phyloP scores from a whole-genome alignment of 345 rosid species.

The Melaleuca alternifolia region DNA sequence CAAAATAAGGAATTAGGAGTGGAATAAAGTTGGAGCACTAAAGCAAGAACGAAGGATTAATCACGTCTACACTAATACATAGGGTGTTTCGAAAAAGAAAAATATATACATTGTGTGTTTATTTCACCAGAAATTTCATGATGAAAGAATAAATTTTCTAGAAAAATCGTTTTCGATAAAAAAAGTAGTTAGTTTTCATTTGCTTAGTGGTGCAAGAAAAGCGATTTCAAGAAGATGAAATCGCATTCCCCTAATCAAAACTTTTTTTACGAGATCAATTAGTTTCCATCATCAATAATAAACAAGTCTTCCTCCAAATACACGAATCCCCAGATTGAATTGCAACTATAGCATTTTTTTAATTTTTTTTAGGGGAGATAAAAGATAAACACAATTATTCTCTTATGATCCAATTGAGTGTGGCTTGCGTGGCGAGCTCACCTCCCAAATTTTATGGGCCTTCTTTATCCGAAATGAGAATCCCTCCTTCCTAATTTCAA shows the following conservation, averaged over 20 bases:
- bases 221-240: fast-evolving
- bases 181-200: not conserved
- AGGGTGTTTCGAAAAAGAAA: not conserved
- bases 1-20: not conserved
- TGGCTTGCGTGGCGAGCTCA: not conserved
- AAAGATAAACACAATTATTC: not conserved
- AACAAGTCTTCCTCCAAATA: not conserved
- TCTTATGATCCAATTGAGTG: not conserved
- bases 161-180: not conserved
- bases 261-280: too few species aligned
- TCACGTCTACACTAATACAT: not conserved
- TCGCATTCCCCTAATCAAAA: not conserved
- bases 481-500: not conserved
- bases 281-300: too few species aligned
- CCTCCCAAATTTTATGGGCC: not conserved
- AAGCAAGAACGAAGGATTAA: not conserved
- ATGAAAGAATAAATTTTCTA: fast-evolving
- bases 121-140: not conserved
- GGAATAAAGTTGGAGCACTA: not conserved
- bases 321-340: not conserved
- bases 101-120: not conserved
- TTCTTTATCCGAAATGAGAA: not conserved
- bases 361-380: not conserved
- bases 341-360: not conserved
- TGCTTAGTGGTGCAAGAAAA: fast-evolving